Conservation (phyloP, 2,329 filamentous ascomycete species). For the Aspergillus proliferans region DNA sequence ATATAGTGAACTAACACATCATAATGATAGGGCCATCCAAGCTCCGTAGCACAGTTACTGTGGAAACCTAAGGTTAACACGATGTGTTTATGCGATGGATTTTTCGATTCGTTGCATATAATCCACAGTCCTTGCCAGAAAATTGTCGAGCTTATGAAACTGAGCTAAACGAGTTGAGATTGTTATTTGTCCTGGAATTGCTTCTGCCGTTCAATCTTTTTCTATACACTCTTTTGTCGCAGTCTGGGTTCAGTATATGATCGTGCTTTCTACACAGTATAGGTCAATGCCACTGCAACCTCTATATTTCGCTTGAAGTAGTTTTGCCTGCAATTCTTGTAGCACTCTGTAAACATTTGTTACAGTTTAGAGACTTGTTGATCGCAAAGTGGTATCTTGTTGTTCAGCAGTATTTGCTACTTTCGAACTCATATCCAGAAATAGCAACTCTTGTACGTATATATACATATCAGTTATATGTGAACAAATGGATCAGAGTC, state of each 20-base stretch:
- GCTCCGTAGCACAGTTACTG: constrained; percentile 33
- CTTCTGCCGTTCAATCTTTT: constrained; percentile 8
- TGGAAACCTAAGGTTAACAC: constrained; percentile 21
- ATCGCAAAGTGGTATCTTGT: too few relatives aligned
- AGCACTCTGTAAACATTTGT: too few relatives aligned
- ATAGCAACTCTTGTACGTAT: not conserved
- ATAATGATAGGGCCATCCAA: constrained; percentile 36
- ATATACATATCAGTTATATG: not conserved
- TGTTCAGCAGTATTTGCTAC: too few relatives aligned
- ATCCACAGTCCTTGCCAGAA: constrained; percentile 8
- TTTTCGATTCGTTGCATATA: constrained; percentile 16
- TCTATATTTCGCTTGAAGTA: not conserved
- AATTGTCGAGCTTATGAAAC: constrained; percentile 11
- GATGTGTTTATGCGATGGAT: constrained; percentile 23
- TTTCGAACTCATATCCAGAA: too few relatives aligned
- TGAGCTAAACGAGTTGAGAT: constrained; percentile 13
- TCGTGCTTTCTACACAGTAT: not conserved
- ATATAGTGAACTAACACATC: not conserved
- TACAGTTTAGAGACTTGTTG: too few relatives aligned
- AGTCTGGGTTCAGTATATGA: not conserved
- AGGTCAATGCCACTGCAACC: not conserved
- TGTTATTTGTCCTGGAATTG: constrained; percentile 11
- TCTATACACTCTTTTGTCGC: constrained; percentile 1
- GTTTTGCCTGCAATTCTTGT: not conserved
- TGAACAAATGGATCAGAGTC: constrained; percentile 9